Percentiles rank a stretch among this genome's conserved stretches.
Conservation (phyloP, 129 eudicot species). For the Gnaphalium uliginosum region DNA sequence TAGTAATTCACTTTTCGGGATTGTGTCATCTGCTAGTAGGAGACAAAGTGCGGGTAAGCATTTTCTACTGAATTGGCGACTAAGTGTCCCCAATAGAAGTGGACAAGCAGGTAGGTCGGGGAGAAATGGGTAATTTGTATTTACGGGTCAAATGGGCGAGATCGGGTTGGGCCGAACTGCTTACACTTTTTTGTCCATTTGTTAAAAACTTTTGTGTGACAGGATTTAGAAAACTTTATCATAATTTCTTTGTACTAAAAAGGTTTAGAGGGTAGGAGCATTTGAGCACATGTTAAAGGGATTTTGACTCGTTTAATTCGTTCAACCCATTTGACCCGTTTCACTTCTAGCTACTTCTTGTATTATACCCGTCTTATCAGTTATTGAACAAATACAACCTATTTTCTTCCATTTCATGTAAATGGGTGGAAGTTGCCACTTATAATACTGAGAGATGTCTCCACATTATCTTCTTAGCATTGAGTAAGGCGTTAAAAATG, state of each 20-base stretch:
- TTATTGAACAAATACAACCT: no score
- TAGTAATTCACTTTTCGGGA: constrained; percentile 67
- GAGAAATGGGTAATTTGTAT: neutral
- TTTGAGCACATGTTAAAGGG: no score
- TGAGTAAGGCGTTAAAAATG: no score
- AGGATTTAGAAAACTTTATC: neutral
- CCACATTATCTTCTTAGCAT: no score
- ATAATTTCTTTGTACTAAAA: no score
- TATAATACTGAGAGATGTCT: no score
- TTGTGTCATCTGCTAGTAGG: constrained; percentile 52
- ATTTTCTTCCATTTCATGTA: no score
- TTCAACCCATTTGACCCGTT: no score
- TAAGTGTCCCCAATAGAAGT: neutral
- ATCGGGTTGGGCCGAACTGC: neutral
- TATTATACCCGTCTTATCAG: no score
- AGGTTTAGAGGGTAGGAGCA: neutral
- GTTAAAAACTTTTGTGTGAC: neutral
- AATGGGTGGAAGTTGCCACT: no score
- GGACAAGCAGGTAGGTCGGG: neutral
- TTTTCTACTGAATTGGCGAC: neutral
- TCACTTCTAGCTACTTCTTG: no score
- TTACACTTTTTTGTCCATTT: neutral
- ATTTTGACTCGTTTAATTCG: no score
- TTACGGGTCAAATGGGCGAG: neutral
- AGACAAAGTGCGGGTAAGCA: constrained; percentile 45